phyloP scores from a whole-genome alignment of 2,329 filamentous ascomycete genomes.

The Onygena corvina region DNA sequence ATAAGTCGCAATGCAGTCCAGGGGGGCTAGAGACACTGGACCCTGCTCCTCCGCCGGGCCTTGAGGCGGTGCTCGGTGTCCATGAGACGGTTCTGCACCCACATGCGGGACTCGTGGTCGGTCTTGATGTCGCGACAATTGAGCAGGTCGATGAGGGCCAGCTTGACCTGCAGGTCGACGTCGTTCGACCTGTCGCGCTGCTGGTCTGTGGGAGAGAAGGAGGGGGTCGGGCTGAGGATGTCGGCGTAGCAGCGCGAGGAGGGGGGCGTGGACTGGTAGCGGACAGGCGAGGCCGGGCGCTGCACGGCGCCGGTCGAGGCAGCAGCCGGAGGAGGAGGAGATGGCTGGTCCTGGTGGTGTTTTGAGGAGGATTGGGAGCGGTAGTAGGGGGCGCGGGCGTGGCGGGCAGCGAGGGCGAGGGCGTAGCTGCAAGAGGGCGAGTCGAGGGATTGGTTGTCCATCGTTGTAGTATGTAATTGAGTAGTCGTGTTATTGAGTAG shows the following conservation, averaged over 20 bases:
- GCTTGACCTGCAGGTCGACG: slow-evolving; percentile 16
- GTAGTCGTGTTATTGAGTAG: no score
- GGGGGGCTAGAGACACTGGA: slow-evolving; percentile 4
- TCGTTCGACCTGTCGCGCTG: slow-evolving; percentile 14
- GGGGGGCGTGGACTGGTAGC: slow-evolving; percentile 14
- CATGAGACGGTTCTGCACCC: slow-evolving; percentile 18
- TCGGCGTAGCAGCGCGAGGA: slow-evolving; percentile 9
- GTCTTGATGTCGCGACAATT: slow-evolving; percentile 15
- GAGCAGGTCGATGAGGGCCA: slow-evolving; percentile 16
- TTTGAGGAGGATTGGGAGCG: slow-evolving; percentile 6
- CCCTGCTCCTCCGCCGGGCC: slow-evolving; percentile 14
- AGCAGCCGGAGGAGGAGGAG: not conserved
- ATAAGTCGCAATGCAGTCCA: not conserved
- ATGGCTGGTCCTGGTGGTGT: not conserved
- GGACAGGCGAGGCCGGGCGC: slow-evolving; percentile 9
- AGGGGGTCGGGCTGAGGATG: slow-evolving; percentile 3
- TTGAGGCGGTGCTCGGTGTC: slow-evolving; percentile 16
- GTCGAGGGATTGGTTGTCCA: no score
- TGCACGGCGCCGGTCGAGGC: slow-evolving; percentile 13
- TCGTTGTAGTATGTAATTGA: no score
- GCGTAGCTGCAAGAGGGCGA: not conserved
- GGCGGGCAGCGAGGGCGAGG: not conserved
- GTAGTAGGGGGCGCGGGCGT: not conserved
- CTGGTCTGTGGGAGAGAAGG: slow-evolving; percentile 7
- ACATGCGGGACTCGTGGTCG: slow-evolving; percentile 16